Base-by-base conservation (phyloP, 2,329 filamentous ascomycete genomes). In the Cercospora nicotianae region DNA sequence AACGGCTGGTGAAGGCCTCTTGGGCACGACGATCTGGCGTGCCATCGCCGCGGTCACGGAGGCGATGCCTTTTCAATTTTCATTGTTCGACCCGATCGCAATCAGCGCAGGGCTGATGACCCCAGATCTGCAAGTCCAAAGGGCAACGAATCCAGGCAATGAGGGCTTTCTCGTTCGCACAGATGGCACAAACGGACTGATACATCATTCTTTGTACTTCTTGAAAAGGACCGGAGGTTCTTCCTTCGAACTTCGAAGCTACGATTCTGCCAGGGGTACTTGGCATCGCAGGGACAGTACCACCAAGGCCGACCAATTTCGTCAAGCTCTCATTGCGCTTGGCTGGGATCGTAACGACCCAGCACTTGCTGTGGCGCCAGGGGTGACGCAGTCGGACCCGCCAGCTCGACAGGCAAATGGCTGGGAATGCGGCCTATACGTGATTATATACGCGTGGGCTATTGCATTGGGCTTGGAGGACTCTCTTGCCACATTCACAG, bases 341-440 rank as follows among this genome's bases (percentile, higher is more conserved):
- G 45, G 33, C n/a, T 66, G 65, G 65, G 10, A 39, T 7, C 65
- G 65, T 3, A 7, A 23, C 18, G 30, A 48, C 3, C 53, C 39
- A 33, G 13, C 10, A 9, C 23, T 16, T 5, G n/a, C 6, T 5
- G 51, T 67, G 13, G 10, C 33, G n/a, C n/a, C 45, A 8, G 18
- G 9, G 12, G 18, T n/a, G 10, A 60, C 10, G 23, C 23, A n/a
- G 5, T 51, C 28, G n/a, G 33, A 45, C 1, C 60, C 39, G 42
- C 26, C 12, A 59, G 62, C 39, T 45, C 28, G 30, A 48, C 57
- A 64, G 20, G 8, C 9, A 16, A 20, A 30, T 2, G 26, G 7
- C 2, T 68, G 68, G 67, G 61, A 70, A 20, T 72, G 68, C 23
- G 68, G 68, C n/a, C 10, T 63, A 16, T 67, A 70, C 59, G 61